These are phyloP conservation scores for Monotropa hypopitys DNA, from an alignment of 179 eudicot species.

Conservation along the genomic window DNA sequence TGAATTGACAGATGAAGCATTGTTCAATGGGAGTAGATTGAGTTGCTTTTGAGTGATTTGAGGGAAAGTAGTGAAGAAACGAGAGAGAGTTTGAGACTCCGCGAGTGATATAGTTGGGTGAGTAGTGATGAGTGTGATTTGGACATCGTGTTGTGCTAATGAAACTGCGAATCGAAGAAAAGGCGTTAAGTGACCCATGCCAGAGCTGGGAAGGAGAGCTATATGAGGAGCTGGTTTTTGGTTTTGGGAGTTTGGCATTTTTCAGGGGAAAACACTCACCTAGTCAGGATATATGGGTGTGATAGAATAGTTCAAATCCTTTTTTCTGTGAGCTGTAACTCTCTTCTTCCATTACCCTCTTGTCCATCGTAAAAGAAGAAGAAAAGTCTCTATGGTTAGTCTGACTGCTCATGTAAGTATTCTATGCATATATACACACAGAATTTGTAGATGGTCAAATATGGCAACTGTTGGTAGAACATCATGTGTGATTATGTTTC, in stretches of 20 bases:
- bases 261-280: background rate
- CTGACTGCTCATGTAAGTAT: background rate
- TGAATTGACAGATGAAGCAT: background rate
- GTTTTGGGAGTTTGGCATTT: slow-evolving; percentile 1
- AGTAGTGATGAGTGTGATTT: slow-evolving; percentile 3
- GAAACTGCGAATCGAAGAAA: slow-evolving; percentile 12
- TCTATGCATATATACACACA: background rate
- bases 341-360: no score
- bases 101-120: slow-evolving; percentile 8
- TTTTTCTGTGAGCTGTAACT: background rate
- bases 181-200: slow-evolving; percentile 18
- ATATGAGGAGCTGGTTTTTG: slow-evolving; percentile 4
- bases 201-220: slow-evolving; percentile 14
- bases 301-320: background rate
- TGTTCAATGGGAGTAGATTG: slow-evolving; percentile 3
- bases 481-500: background rate
- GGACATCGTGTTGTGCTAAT: background rate
- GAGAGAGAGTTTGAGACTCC: slow-evolving; percentile 8
- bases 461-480: slow-evolving; percentile 2
- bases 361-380: background rate
- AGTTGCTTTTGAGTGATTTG: slow-evolving; percentile 3
- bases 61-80: slow-evolving; percentile 11
- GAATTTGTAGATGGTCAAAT: background rate
- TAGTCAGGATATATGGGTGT: background rate
- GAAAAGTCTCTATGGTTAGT: background rate